Evolutionary conservation across 495 filamentous ascomycete species (phyloP), one percentile per base, ranked within the genome.

Genomic region (Bathelium albidoporum): DNA sequence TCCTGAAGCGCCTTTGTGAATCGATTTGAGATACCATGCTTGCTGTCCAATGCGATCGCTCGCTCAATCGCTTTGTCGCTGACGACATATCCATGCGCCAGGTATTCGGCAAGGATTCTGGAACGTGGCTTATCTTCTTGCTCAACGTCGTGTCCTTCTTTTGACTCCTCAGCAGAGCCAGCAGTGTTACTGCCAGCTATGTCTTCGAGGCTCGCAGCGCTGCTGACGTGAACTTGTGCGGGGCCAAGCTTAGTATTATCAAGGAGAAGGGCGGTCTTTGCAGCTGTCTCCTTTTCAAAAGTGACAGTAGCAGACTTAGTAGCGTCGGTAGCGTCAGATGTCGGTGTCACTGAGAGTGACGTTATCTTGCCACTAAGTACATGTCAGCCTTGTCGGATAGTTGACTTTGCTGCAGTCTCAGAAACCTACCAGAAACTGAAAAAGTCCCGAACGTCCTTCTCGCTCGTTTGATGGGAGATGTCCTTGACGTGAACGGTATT

Each of bases 61-160:
- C 81, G 82, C 72, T 95, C 85, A 58, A 97, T 82, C 2, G 88
- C 88, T n/a, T 78, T 79, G 73, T 98, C 94, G 60, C 88, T 89
- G 68, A 98, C 77, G 22, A 83, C 80, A 75, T 98, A 98, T 66
- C 94, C 94, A 69, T 96, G 89, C 3, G 92, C 92, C 31, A 98
- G 86, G 73, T 96, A 95, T 78, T 98, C 94, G 65, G 94, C 94
- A 29, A 97, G 66, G 70, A 98, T 95, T 69, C 95, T 91, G 22
- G 87, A 82, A 70, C 89, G 86, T 0, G 94, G 94, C 80, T 97
- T 97, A 76, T 96, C 90, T 72, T 98, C 94, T 71, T 97, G 94
- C 2, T 85, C 83, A 70, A 96, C 80, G 62, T 91, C 82, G 66
- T 88, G 81, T 59, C 78, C 70, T 58, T 78, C 69, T 22, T 80